Evolutionary conservation across 2,329 filamentous ascomycete genomes (phyloP), one percentile per base, ranked within the genome.

Genomic region (Calonectria pseudoreteaudii): DNA sequence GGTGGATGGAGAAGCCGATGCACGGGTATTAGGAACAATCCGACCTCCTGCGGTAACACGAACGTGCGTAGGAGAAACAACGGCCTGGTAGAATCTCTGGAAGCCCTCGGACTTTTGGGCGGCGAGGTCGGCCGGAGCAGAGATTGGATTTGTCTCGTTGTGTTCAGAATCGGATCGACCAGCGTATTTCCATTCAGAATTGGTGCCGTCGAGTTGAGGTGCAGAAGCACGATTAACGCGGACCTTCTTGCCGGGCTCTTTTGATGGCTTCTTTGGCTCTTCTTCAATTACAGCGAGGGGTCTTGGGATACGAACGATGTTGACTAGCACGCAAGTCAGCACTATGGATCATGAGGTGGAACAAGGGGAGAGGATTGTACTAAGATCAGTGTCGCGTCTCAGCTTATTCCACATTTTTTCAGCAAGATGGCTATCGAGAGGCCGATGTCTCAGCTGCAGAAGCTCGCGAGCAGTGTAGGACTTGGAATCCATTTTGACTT

Each of bases 21-120:
- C 87, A 53, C 91, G 87, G 41, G 88, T 92, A 78, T 93, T 93
- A 64, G 91, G 91, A 1, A 93, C 92, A 77, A 93, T 93, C 47
- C 91, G 88, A 52, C 92, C 92, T 72, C 92, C 91, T 73, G 92
- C 92, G 26, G 92, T 93, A 65, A 93, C 92, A 20, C 92, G 90
- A 75, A 93, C 89, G 81, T 93, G 91, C 18, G 91, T 92, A 10
- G 92, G 92, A 41, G 92, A 93, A 6, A 91, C 88, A n/a, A 93
- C 92, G 14, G 91, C 91, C 80, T 92, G 91, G 84, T 91, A 93
- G 80, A 93, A 93, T 67, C 89, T 87, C 81, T 92, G 89, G 77
- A 93, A 93, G n/a, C 92, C 92, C 81, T 93, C 91, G 41, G 88
- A 88, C 77, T 90, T 88, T 81, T 93, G 91, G 31, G 90, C 88